Evolutionary conservation across 2,329 filamentous ascomycete species (phyloP).

Genomic region (Acephala macrosclerotiorum): DNA sequence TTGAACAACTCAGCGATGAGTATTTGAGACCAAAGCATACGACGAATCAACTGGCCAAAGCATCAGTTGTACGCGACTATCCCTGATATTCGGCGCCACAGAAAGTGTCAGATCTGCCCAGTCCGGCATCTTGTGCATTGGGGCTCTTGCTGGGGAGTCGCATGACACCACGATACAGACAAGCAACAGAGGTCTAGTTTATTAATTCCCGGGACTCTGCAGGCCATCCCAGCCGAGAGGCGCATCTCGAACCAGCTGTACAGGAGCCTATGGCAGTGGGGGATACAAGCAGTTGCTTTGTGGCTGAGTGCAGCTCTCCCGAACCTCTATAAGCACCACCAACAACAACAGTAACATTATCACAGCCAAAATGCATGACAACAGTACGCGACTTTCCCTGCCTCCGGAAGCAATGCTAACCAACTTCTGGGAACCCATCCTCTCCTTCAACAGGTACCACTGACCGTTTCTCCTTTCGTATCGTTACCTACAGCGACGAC

Average conservation of each 20-base stretch:
- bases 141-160: not conserved
- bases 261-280: not conserved
- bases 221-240: not conserved
- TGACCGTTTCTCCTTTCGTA: slow-evolving; percentile 94
- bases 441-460: slow-evolving; percentile 87
- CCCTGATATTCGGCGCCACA: not conserved
- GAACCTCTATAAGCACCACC: not conserved
- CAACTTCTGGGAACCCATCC: slow-evolving; percentile 72
- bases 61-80: not conserved
- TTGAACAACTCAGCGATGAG: slow-evolving; percentile 2
- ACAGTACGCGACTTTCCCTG: slow-evolving; percentile 31
- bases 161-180: not conserved
- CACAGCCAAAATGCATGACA: slow-evolving; percentile 40
- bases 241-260: not conserved
- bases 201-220: not conserved
- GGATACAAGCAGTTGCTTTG: not conserved
- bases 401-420: slow-evolving; percentile 2
- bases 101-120: not conserved
- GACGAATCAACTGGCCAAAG: not conserved
- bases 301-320: not conserved
- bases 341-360: not conserved
- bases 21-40: not conserved
- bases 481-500: slow-evolving; percentile 89
- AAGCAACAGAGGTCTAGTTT: not conserved
- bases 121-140: not conserved